Evolutionary conservation across 495 filamentous ascomycete species (phyloP).

Genomic region (Neurospora intermedia): DNA sequence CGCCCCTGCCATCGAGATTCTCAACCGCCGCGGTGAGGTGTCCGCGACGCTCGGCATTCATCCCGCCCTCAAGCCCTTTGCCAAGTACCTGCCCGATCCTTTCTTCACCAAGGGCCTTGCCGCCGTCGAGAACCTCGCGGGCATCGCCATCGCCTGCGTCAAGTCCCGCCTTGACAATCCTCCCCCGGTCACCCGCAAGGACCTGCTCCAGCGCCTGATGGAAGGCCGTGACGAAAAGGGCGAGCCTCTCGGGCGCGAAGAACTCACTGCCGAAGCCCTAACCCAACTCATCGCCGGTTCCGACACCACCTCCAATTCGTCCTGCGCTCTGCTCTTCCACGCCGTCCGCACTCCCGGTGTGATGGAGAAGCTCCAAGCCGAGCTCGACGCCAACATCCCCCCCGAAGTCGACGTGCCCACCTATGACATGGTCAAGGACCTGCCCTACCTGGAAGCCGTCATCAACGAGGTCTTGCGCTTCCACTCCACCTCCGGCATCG

Average conservation of each 20-base stretch:
- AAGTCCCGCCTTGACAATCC: slow-evolving; percentile 59
- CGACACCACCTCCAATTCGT: slow-evolving; percentile 84
- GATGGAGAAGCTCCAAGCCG: slow-evolving; percentile 55
- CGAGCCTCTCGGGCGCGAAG: slow-evolving; percentile 57
- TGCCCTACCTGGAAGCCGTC: slow-evolving; percentile 67
- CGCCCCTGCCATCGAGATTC: slow-evolving; percentile 58
- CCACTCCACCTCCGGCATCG: slow-evolving; percentile 81
- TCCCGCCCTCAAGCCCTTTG: slow-evolving; percentile 52
- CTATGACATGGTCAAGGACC: slow-evolving; percentile 61
- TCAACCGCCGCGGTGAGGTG: slow-evolving; percentile 60
- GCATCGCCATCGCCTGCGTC: slow-evolving; percentile 74
- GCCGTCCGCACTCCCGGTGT: slow-evolving; percentile 60
- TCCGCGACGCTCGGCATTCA: slow-evolving; percentile 51
- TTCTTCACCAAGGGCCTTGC: slow-evolving; percentile 54
- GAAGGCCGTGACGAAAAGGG: slow-evolving; percentile 78
- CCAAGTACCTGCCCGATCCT: slow-evolving; percentile 54
- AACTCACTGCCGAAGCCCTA: slow-evolving; percentile 79
- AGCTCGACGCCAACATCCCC: slow-evolving; percentile 62
- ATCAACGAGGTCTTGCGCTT: slow-evolving; percentile 86
- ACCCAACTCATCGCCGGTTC: slow-evolving; percentile 87
- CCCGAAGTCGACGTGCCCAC: slow-evolving; percentile 50
- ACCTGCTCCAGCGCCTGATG: slow-evolving; percentile 75
- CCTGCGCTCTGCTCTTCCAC: slow-evolving; percentile 78
- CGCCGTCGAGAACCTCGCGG: slow-evolving; percentile 57
- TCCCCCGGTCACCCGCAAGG: slow-evolving; percentile 51